Base-by-base conservation (phyloP, 208 protist species). In the Leptomonas seymouri region DNA sequence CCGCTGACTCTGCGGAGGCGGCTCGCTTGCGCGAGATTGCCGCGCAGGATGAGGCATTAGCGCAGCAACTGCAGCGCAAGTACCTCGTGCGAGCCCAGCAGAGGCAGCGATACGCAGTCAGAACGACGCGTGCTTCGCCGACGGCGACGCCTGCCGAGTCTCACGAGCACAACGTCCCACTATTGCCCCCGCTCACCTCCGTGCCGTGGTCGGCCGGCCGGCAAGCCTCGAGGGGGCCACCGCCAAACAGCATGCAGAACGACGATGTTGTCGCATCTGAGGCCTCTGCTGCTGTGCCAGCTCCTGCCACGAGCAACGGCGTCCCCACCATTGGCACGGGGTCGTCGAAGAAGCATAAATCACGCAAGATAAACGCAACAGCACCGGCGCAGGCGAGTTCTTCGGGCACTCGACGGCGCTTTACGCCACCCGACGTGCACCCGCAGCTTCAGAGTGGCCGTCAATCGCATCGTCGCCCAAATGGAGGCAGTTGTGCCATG, bases 1-100 rank as follows among this genome's bases (percentile, higher is more conserved):
- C 55, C 20, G 31, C 30, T 3, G 67, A 70, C 21, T 41, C 70
- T 3, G 60, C 64, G 0, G 65, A 70, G 42, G 30, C 31, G 28
- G 55, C 57, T 23, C 53, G 60, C 6, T 50, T 51, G 44, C 66
- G 60, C 44, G 69, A 65, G 25, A 54, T 80, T 21, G 50, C 61
- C 15, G 42, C 41, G 11, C 41, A 28, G 5, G 83, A 89, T 48
- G 76, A 69, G 67, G 71, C 48, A 12, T 30, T 78, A 15, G 83
- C 83, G 6, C 69, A 57, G 0, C 27, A 30, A 15, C 66, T 89
- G 67, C 83, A 89, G 30, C 44, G 57, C 56, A 42, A 70, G 41
- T 89, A 77, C 51, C 46, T 67, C 16, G 30, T 42, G 9, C 59
- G 77, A 18, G 58, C 69, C 41, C 75, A 62, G 36, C 60, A 60